Conservation (phyloP, 169 alveolate species). For the Babesia gibsoni region DNA sequence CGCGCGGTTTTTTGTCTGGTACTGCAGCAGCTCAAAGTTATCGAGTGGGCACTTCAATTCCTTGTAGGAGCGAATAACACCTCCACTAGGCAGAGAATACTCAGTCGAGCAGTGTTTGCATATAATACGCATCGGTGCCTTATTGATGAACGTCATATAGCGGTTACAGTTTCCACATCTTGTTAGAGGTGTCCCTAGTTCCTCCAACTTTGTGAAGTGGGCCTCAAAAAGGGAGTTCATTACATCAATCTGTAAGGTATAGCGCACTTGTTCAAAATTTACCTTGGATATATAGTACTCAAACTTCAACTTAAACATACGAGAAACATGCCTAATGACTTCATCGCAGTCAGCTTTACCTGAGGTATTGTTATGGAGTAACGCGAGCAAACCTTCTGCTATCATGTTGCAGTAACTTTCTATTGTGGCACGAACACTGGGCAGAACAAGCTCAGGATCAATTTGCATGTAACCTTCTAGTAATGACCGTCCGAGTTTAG, state of each 20-base stretch:
- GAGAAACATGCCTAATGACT: conserved; percentile 82
- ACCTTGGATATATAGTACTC: conserved; percentile 74
- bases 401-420: conserved; percentile 84
- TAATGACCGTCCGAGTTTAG: conserved; percentile 89
- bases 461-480: conserved; percentile 88
- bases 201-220: conserved; percentile 12
- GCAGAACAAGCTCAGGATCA: conserved; percentile 89
- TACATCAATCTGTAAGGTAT: conserved; percentile 66
- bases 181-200: conserved; percentile 56
- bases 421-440: conserved; percentile 86
- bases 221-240: conserved; percentile 7
- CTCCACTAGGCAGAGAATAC: conserved; percentile 74
- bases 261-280: conserved; percentile 62
- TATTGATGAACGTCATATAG: conserved; percentile 68
- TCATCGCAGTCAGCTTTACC: conserved; percentile 81
- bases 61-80: conserved; percentile 71
- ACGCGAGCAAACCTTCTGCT: conserved; percentile 66
- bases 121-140: conserved; percentile 67
- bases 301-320: conserved; percentile 83
- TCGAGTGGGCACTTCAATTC: conserved; percentile 81
- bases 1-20: conserved; percentile 41
- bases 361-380: background rate
- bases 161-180: conserved; percentile 80
- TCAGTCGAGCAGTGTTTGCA: conserved; percentile 75
- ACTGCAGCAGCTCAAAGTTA: conserved; percentile 73